A percentile compares a stretch with the other conserved stretches of the same genome.
phyloP scores from a whole-genome alignment of 2,329 filamentous ascomycete species.

The Ophiostoma ulmi region DNA sequence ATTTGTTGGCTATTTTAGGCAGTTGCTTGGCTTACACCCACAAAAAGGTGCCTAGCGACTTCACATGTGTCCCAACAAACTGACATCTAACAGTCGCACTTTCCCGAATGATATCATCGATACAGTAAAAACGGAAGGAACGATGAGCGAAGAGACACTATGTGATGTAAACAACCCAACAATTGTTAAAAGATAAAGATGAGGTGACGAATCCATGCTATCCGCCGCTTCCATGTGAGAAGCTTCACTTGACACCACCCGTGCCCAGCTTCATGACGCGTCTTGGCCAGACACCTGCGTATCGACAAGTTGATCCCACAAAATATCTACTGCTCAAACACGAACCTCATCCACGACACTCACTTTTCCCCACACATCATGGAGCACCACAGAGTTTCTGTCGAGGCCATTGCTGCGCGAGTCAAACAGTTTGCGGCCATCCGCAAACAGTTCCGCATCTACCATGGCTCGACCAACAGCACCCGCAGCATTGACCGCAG shows the following conservation, averaged over 20 bases:
- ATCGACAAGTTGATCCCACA: neutral
- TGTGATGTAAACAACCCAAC: neutral
- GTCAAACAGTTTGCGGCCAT: constrained; percentile 42
- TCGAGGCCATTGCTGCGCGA: constrained; percentile 7
- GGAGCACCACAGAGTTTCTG: neutral
- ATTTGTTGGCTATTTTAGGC: neutral
- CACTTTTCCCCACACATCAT: neutral
- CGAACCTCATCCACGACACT: neutral
- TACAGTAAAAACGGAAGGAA: neutral
- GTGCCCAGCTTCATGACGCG: constrained; percentile 7
- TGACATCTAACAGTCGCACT: neutral
- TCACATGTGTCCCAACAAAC: neutral
- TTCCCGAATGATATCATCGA: neutral
- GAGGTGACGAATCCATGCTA: neutral
- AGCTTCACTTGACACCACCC: neutral
- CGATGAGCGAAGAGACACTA: neutral
- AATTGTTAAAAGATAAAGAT: neutral
- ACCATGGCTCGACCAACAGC: constrained; percentile 72
- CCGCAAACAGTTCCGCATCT: constrained; percentile 61
- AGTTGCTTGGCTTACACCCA: constrained; percentile 1
- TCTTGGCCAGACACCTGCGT: neutral
- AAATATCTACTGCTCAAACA: neutral
- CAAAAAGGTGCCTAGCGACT: neutral
- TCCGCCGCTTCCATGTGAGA: neutral
- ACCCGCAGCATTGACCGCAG: constrained; percentile 54